Conservation (phyloP, 1,139 yeast genomes). For the Hansenula sp. region DNA sequence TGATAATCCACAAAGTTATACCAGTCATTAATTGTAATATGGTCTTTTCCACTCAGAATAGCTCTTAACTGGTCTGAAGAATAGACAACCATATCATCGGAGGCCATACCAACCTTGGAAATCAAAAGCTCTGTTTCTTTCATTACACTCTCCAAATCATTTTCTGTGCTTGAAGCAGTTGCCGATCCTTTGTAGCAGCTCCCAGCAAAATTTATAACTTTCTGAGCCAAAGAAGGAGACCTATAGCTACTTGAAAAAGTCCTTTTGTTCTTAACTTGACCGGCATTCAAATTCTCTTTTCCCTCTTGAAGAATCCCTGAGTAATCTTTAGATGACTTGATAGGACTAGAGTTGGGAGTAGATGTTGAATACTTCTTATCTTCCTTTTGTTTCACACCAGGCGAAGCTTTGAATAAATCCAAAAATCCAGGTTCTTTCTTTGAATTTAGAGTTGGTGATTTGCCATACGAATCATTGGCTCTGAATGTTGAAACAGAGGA, state of each 20-base stretch:
- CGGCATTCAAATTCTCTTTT: too few species aligned
- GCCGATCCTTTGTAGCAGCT: too few species aligned
- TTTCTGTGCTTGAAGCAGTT: too few species aligned
- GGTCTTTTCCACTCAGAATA: neutral
- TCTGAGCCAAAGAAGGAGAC: neutral
- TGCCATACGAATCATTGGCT: neutral
- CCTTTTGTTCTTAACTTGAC: too few species aligned
- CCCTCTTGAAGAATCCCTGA: too few species aligned
- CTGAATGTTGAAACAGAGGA: neutral
- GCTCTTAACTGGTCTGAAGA: neutral
- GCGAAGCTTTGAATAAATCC: neutral
- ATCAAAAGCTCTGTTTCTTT: neutral
- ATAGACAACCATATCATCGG: neutral
- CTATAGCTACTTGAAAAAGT: neutral
- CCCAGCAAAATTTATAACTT: neutral
- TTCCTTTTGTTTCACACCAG: too few species aligned
- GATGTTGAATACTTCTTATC: too few species aligned
- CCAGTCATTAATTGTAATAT: neutral
- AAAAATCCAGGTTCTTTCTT: neutral
- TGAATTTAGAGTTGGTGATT: neutral
- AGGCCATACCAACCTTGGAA: neutral
- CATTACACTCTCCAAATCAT: neutral
- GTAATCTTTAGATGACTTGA: too few species aligned
- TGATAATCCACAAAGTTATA: slow-evolving; percentile 1
- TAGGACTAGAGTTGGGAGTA: too few species aligned